Evolutionary conservation across 371 early-diverging fungal species (phyloP), one percentile per base, ranked within the genome.

Genomic region (Phascolomyces articulosus): DNA sequence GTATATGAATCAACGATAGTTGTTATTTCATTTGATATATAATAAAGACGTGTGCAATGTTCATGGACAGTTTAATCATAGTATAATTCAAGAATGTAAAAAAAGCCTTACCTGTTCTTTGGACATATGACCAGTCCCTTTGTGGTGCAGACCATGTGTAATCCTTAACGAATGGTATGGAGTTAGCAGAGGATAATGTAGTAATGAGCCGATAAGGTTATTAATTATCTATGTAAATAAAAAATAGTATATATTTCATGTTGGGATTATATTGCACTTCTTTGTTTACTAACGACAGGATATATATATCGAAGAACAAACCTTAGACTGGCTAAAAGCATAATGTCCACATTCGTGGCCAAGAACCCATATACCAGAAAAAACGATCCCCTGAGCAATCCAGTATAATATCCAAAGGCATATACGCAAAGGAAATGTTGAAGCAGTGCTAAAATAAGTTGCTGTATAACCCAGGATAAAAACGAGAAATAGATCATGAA

Each of bases 341-440:
- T 89, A 91, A 73, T 94, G 96, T 9, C 95, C 96, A 68, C 91
- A 88, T 72, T 91, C 95, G 70, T 95, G 95, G 40, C 93, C 95
- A 58, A 94, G 82, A 24, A 94, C 93, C 96, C 96, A 95, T 59
- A 93, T 55, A 27, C 96, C 96, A 23, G 94, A 94, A 69, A 86
- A 82, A 21, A 93, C 90, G 55, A 91, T 78, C 41, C 95, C 94
- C 73, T 92, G 93, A 44, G 78, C 73, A 34, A 90, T 71, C 92
- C 94, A 92, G 85, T 93, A 94, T 16, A 73, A 51, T 1, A 86
- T 78, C 96, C 96, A 95, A 0, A 88, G 82, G 16, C 82, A 64
- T 40, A 68, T 72, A 4, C 86, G 85, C 28, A 54, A 47, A 40
- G 49, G 20, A 7, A 62, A 23, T 26, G 58, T 59, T 4, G 76